Percentiles rank a stretch among this genome's conserved stretches.
phyloP scores from a whole-genome alignment of 148 eudicot genomes.

The Rhododendron williamsianum region DNA sequence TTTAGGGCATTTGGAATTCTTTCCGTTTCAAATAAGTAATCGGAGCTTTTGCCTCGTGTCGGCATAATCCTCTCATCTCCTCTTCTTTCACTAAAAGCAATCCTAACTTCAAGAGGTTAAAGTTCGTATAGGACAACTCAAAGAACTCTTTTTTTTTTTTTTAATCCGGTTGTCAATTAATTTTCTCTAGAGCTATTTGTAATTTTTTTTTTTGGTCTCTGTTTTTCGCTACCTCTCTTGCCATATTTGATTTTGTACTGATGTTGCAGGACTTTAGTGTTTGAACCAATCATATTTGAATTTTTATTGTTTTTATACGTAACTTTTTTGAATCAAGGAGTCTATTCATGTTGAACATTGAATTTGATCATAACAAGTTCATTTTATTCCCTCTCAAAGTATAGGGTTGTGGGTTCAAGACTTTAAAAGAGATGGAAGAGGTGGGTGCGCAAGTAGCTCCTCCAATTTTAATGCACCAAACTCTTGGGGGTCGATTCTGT shows the following conservation, averaged over 20 bases:
- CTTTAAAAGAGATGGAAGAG: conserved; percentile 33
- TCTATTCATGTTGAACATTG: neutral
- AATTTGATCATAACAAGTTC: neutral
- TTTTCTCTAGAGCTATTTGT: neutral
- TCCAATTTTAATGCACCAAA: conserved; percentile 27
- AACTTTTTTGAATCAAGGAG: neutral
- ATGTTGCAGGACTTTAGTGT: neutral
- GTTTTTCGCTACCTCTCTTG: neutral
- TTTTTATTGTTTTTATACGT: neutral
- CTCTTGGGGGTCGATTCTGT: conserved; percentile 14
- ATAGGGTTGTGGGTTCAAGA: neutral
- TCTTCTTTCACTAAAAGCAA: neutral
- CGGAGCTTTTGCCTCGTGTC: neutral
- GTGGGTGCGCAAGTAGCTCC: conserved; percentile 36
- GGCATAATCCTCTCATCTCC: neutral
- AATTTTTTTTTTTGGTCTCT: neutral
- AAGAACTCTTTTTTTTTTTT: neutral
- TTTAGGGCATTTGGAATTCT: conserved; percentile 1
- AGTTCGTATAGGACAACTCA: neutral
- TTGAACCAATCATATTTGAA: neutral
- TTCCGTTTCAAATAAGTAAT: neutral
- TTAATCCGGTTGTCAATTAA: neutral
- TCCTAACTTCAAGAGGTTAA: neutral
- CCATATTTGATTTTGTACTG: neutral
- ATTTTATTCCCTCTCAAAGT: neutral